Evolutionary conservation across 1,139 yeast species (phyloP).

Genomic region (Debaryomyces sp.): DNA sequence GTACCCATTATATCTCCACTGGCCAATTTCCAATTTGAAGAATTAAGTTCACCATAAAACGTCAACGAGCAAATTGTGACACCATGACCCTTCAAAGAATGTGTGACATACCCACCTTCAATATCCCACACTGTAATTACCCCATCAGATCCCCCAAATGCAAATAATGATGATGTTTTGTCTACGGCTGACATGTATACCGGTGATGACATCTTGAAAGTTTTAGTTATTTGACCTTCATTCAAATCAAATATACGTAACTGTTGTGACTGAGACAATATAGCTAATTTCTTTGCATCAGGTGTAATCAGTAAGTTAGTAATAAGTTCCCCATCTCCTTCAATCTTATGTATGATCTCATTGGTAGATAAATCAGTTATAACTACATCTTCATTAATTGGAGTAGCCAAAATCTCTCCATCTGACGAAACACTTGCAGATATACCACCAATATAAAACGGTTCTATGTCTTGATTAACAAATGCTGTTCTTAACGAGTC

Average conservation of each 20-base stretch:
- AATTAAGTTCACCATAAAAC: conserved; percentile 73
- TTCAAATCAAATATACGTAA: conserved; percentile 62
- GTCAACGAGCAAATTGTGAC: conserved; percentile 81
- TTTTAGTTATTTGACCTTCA: conserved; percentile 51
- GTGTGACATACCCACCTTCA: conserved; percentile 85
- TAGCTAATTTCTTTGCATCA: conserved; percentile 69
- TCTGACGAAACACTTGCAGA: conserved; percentile 69
- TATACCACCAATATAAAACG: conserved; percentile 86
- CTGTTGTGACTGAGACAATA: conserved; percentile 83
- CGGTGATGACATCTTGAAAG: conserved; percentile 70
- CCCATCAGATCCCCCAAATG: conserved; percentile 97
- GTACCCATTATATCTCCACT: conserved; percentile 89
- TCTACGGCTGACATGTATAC: conserved; percentile 80
- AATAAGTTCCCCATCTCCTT: conserved; percentile 84
- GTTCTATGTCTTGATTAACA: conserved; percentile 45
- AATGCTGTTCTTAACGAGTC: conserved; percentile 37
- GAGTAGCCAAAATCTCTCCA: conserved; percentile 76
- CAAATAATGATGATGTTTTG: conserved; percentile 79
- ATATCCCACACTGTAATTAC: conserved; percentile 90
- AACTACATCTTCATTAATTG: conserved; percentile 72
- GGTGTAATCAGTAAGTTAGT: conserved; percentile 79
- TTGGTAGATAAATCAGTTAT: conserved; percentile 66
- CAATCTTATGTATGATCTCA: conserved; percentile 59
- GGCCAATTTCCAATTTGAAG: conserved; percentile 75
- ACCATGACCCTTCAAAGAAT: conserved; percentile 91